Conservation (phyloP, 75 land plant genomes). For the Gnetum montanum region DNA sequence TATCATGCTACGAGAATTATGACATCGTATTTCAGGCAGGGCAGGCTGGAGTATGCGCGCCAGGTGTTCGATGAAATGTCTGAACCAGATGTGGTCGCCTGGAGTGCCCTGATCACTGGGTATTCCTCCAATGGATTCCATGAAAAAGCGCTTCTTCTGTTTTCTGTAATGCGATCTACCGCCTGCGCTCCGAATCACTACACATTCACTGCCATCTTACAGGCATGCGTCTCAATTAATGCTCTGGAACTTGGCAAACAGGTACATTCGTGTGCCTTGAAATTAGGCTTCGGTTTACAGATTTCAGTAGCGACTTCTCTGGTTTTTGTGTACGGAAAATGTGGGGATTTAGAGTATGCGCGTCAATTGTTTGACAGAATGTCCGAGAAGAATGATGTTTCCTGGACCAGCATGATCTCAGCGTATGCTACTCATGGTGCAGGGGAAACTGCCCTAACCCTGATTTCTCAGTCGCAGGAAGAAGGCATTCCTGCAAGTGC, state of each 20-base stretch:
- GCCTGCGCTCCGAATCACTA: slow-evolving; percentile 22
- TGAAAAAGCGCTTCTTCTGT: slow-evolving; percentile 21
- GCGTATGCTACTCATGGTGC: slow-evolving; percentile 13
- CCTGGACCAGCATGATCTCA: slow-evolving; percentile 13
- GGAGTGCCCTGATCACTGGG: slow-evolving; percentile 37
- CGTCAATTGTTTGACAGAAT: slow-evolving; percentile 4
- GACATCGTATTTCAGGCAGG: no score
- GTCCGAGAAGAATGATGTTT: slow-evolving; percentile 1
- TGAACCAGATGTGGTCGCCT: slow-evolving; percentile 31
- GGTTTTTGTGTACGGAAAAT: slow-evolving; percentile 9
- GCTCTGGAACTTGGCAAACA: slow-evolving; percentile 25
- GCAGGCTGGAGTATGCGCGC: slow-evolving; percentile 13
- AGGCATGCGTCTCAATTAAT: slow-evolving; percentile 34
- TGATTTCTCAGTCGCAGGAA: not conserved
- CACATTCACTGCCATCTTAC: slow-evolving; percentile 22
- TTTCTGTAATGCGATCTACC: slow-evolving; percentile 17
- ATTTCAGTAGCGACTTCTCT: slow-evolving; percentile 7
- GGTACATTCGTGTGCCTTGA: slow-evolving; percentile 4
- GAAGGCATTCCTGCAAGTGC: slow-evolving; percentile 37
- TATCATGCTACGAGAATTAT: no score
- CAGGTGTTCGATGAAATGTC: slow-evolving; percentile 22
- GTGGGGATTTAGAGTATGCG: slow-evolving; percentile 4
- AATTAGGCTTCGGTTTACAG: slow-evolving; percentile 7
- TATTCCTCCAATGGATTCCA: slow-evolving; percentile 18
- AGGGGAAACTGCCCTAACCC: slow-evolving; percentile 2